Conservation (phyloP, 768 basidiomycete species). For the Mycena olivaceomarginata region DNA sequence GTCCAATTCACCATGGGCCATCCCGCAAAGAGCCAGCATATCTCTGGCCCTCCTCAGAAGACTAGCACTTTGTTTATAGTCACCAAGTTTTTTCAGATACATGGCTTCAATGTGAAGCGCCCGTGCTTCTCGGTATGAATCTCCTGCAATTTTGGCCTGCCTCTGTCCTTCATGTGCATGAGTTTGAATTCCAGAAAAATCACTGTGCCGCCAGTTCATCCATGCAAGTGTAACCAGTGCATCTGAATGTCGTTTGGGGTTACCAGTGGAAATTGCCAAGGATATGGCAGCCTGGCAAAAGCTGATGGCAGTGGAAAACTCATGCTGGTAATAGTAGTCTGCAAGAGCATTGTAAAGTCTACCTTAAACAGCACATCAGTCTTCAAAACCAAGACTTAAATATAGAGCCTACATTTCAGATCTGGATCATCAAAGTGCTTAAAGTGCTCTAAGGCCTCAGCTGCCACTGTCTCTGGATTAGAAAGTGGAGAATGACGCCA, state of each 20-base stretch:
- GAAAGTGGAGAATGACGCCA: too few relatives aligned
- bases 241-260: neutral
- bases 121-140: neutral
- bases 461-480: too few relatives aligned
- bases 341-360: neutral
- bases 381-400: too few relatives aligned
- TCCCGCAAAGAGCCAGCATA: neutral
- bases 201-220: neutral
- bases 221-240: neutral
- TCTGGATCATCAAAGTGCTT: too few relatives aligned
- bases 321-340: neutral
- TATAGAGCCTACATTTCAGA: too few relatives aligned
- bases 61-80: neutral
- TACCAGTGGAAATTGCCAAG: neutral
- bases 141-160: neutral
- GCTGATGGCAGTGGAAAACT: neutral
- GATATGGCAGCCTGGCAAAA: neutral
- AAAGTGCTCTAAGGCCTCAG: neutral
- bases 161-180: neutral
- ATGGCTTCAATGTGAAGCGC: neutral
- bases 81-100: neutral
- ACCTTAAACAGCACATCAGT: neutral
- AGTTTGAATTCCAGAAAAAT: neutral
- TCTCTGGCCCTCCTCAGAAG: neutral
- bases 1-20: neutral